phyloP scores from a whole-genome alignment of 805 yeast species.

The Schwanniomyces yamadae region DNA sequence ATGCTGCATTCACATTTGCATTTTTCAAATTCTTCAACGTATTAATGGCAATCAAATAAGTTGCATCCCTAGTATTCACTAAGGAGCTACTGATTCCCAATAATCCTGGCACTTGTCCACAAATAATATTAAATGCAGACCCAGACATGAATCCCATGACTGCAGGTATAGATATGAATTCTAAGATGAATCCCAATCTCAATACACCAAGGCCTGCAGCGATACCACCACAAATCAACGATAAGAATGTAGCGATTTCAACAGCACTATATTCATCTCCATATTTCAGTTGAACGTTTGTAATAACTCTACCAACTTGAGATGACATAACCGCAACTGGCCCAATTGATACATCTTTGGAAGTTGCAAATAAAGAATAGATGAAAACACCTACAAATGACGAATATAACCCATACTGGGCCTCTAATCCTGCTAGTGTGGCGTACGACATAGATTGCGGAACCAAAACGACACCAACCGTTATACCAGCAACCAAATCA shows the following conservation, averaged over 20 bases:
- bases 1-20: slow-evolving; percentile 80
- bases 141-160: slow-evolving; percentile 95
- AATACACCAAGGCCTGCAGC: slow-evolving; percentile 79
- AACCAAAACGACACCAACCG: slow-evolving; percentile 89
- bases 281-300: slow-evolving; percentile 48
- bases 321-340: slow-evolving; percentile 96
- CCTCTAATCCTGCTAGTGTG: slow-evolving; percentile 71
- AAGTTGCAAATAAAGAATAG: slow-evolving; percentile 89
- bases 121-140: slow-evolving; percentile 78
- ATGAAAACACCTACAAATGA: slow-evolving; percentile 88
- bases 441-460: slow-evolving; percentile 98
- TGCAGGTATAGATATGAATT: slow-evolving; percentile 86
- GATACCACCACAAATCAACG: slow-evolving; percentile 82
- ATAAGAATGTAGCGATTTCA: slow-evolving; percentile 73
- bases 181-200: slow-evolving; percentile 84
- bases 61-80: slow-evolving; percentile 71
- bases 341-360: slow-evolving; percentile 93
- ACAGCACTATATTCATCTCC: slow-evolving; percentile 55
- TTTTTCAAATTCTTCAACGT: slow-evolving; percentile 69
- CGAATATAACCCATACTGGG: slow-evolving; percentile 88
- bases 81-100: slow-evolving; percentile 62
- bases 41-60: slow-evolving; percentile 69
- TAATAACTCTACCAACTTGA: slow-evolving; percentile 77
- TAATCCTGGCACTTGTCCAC: slow-evolving; percentile 84
- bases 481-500: slow-evolving; percentile 87